Percentiles rank a stretch among this genome's conserved stretches.
These are phyloP conservation scores for Heterobasidion occidentale DNA, from an alignment of 1,284 basidiomycete species.

Conservation along the genomic window DNA sequence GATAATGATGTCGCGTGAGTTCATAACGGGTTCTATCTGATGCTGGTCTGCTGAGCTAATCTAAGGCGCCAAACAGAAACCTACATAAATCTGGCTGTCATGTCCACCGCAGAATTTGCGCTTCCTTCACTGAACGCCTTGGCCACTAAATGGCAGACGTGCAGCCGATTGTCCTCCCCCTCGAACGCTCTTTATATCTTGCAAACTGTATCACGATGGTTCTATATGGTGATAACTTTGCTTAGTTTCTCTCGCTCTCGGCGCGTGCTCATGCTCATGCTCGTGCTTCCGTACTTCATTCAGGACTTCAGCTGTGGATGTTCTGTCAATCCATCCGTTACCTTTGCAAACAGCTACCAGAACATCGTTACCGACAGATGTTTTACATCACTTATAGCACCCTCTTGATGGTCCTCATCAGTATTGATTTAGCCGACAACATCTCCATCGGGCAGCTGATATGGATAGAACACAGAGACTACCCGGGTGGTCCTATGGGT, in stretches of 20 bases:
- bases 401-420: conserved; percentile 16
- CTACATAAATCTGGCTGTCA: background rate
- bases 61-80: background rate
- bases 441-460: conserved; percentile 16
- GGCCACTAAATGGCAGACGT: conserved; percentile 4
- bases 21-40: no score
- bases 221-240: conserved; percentile 16
- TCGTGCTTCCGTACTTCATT: background rate
- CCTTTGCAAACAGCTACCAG: conserved; percentile 8
- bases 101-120: background rate
- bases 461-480: conserved; percentile 21
- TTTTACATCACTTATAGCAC: conserved; percentile 17
- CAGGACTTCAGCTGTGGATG: conserved; percentile 17
- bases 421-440: conserved; percentile 16
- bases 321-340: conserved; percentile 16
- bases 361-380: background rate
- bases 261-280: background rate
- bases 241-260: background rate
- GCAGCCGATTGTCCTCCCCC: conserved; percentile 11
- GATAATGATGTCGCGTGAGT: no score
- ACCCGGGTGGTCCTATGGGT: conserved; percentile 17
- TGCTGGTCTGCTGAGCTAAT: background rate
- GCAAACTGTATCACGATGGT: conserved; percentile 19
- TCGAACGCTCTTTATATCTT: conserved; percentile 20
- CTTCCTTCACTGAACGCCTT: background rate